These are phyloP conservation scores for Corchorus capsularis DNA, from an alignment of 345 rosid species.

Conservation along the genomic window DNA sequence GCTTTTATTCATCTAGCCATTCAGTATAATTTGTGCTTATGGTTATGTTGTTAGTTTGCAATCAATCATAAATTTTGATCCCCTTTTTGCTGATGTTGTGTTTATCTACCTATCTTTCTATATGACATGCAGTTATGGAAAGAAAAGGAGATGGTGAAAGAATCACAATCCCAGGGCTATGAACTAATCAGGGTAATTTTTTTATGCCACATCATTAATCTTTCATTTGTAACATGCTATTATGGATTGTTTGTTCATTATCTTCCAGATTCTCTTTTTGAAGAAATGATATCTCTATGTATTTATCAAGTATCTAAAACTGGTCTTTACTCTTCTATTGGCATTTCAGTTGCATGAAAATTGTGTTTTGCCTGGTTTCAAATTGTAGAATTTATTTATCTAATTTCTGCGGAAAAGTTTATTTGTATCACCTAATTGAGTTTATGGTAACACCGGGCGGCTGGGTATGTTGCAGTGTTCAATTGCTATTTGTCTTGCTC, in stretches of 20 bases:
- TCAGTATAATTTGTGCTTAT: not conserved
- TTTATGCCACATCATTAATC: not conserved
- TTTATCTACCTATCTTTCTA: not conserved
- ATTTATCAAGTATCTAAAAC: too few species aligned
- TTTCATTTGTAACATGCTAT: not conserved
- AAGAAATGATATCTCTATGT: not conserved
- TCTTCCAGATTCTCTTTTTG: conserved; percentile 1
- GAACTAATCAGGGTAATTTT: conserved; percentile 67
- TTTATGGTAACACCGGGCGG: not conserved
- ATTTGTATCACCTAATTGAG: not conserved
- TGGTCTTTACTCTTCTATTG: too few species aligned
- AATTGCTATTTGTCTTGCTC: too few species aligned
- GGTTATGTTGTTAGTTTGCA: not conserved
- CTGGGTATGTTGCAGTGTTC: too few species aligned
- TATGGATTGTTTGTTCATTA: not conserved
- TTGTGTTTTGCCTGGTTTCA: not conserved
- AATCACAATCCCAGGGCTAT: conserved; percentile 69
- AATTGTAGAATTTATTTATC: not conserved
- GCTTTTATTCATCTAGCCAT: not conserved
- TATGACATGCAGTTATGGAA: conserved; percentile 56
- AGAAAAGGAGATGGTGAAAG: conserved; percentile 68
- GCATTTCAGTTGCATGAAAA: too few species aligned
- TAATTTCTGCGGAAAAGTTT: not conserved
- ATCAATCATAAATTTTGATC: not conserved
- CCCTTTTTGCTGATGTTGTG: not conserved